phyloP scores from a whole-genome alignment of 192 early-diverging fungal genomes.

The Gorgonomyces haynaldii region DNA sequence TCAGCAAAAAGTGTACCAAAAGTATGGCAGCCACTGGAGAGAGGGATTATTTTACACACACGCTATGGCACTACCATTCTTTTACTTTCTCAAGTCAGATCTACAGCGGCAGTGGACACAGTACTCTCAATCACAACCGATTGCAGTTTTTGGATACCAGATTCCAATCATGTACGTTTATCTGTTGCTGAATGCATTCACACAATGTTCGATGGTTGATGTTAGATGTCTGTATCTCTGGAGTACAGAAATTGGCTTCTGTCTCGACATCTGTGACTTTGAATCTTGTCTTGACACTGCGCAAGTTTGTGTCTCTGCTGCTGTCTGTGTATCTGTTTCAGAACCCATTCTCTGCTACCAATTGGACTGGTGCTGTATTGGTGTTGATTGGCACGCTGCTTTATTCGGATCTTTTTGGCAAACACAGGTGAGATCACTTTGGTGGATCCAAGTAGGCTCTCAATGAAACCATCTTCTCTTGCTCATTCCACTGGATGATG shows the following conservation, averaged over 20 bases:
- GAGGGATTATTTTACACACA: slow-evolving; percentile 88
- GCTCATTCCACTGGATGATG: too few relatives aligned
- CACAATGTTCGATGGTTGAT: slow-evolving; percentile 53
- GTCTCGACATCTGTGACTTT: slow-evolving; percentile 69
- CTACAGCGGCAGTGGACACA: slow-evolving; percentile 40
- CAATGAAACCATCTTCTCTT: too few relatives aligned
- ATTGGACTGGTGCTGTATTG: slow-evolving; percentile 54
- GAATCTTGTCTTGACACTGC: slow-evolving; percentile 74
- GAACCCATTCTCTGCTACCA: slow-evolving; percentile 56
- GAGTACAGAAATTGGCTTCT: slow-evolving; percentile 69
- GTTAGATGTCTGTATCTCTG: slow-evolving; percentile 70
- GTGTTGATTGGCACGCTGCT: slow-evolving; percentile 72
- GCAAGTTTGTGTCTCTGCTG: slow-evolving; percentile 72
- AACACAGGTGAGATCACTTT: too few relatives aligned
- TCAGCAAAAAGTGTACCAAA: slow-evolving; percentile 68
- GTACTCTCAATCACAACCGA: slow-evolving; percentile 45
- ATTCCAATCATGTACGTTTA: slow-evolving; percentile 59
- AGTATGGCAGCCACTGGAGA: slow-evolving; percentile 71
- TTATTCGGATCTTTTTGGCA: too few relatives aligned
- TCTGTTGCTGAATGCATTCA: slow-evolving; percentile 56
- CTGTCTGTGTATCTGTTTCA: slow-evolving; percentile 71
- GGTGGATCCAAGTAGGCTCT: too few relatives aligned
- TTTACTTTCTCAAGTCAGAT: slow-evolving; percentile 60
- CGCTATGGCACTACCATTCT: slow-evolving; percentile 66
- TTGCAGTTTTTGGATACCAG: slow-evolving; percentile 22